These are phyloP conservation scores for Heliocybe sulcata DNA, from an alignment of 1,284 basidiomycete species.

Conservation along the genomic window DNA sequence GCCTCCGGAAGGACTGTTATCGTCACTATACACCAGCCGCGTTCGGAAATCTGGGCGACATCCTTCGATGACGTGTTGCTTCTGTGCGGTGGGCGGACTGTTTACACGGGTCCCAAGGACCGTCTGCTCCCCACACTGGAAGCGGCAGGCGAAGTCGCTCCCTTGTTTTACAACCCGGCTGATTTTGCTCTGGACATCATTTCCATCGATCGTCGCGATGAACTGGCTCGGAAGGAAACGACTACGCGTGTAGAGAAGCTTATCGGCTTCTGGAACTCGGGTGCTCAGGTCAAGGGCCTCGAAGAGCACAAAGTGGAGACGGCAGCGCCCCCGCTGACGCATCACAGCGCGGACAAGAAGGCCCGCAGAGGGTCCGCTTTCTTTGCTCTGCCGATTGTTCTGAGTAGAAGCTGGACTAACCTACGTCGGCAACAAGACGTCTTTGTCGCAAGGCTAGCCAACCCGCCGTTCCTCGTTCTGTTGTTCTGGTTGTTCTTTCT, in stretches of 20 bases:
- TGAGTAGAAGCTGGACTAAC: constrained; percentile 9
- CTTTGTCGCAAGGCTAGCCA: constrained; percentile 6
- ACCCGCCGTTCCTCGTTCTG: constrained; percentile 9
- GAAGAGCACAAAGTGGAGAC: constrained; percentile 5
- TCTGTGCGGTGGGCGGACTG: constrained; percentile 28
- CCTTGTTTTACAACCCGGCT: constrained; percentile 11
- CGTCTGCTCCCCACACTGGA: constrained; percentile 11
- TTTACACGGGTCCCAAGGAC: constrained; percentile 14
- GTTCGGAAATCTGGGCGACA: constrained; percentile 42
- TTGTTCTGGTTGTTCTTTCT: constrained; percentile 13
- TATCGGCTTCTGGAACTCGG: constrained; percentile 8
- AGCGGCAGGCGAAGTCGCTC: constrained; percentile 9
- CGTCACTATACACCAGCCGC: constrained; percentile 44
- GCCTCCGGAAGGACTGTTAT: constrained; percentile 42
- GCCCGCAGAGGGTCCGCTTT: constrained; percentile 8
- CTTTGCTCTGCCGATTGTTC: constrained; percentile 11
- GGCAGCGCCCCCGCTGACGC: neutral
- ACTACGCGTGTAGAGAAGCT: constrained; percentile 7
- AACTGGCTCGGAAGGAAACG: constrained; percentile 2
- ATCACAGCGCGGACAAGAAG: constrained; percentile 2
- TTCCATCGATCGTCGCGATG: constrained; percentile 10
- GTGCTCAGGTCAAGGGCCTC: constrained; percentile 1
- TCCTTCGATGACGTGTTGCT: constrained; percentile 30
- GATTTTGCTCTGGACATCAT: constrained; percentile 13
- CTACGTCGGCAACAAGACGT: constrained; percentile 10